A percentile compares a stretch with the other conserved stretches of the same genome.
phyloP scores from a whole-genome alignment of 2,329 filamentous ascomycete species.

The Leptographium wingfieldii region DNA sequence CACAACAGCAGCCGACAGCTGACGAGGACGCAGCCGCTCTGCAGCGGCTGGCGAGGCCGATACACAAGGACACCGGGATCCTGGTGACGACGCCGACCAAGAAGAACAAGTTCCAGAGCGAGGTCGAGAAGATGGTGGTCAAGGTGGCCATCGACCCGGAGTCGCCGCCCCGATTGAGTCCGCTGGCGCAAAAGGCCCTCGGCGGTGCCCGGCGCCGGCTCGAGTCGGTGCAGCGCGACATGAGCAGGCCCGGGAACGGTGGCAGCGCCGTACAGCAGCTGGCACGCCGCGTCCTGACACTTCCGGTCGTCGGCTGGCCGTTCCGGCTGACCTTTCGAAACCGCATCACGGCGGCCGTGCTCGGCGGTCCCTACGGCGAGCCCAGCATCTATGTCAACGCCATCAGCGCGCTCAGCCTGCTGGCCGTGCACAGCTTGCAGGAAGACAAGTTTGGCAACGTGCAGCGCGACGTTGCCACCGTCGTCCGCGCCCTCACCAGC shows the following conservation, averaged over 20 bases:
- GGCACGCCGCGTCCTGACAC: conserved; percentile 33
- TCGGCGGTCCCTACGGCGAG: conserved; percentile 63
- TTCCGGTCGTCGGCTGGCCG: conserved; percentile 43
- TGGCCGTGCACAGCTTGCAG: conserved; percentile 59
- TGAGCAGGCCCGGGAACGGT: conserved; percentile 35
- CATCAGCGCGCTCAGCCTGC: conserved; percentile 51
- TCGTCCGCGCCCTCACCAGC: conserved; percentile 60
- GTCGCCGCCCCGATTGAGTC: conserved; percentile 35
- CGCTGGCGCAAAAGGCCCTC: conserved; percentile 37
- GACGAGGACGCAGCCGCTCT: too few species aligned
- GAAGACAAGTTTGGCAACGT: conserved; percentile 82
- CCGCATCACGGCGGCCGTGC: conserved; percentile 51
- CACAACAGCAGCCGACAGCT: background rate
- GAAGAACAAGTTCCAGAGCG: conserved; percentile 24
- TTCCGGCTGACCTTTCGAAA: conserved; percentile 60
- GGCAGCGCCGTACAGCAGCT: conserved; percentile 34
- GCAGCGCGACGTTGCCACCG: conserved; percentile 62
- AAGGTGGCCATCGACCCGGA: conserved; percentile 34
- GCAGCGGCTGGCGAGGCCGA: conserved; percentile 23
- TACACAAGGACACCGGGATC: conserved; percentile 29
- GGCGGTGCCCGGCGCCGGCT: conserved; percentile 34
- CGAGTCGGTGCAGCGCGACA: conserved; percentile 41
- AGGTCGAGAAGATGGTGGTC: conserved; percentile 32
- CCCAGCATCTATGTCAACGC: conserved; percentile 58
- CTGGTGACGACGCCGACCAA: conserved; percentile 26